A percentile compares a stretch with the other conserved stretches of the same genome.
phyloP scores from a whole-genome alignment of 2,329 filamentous ascomycete genomes.

The Penicillium sumatraense region DNA sequence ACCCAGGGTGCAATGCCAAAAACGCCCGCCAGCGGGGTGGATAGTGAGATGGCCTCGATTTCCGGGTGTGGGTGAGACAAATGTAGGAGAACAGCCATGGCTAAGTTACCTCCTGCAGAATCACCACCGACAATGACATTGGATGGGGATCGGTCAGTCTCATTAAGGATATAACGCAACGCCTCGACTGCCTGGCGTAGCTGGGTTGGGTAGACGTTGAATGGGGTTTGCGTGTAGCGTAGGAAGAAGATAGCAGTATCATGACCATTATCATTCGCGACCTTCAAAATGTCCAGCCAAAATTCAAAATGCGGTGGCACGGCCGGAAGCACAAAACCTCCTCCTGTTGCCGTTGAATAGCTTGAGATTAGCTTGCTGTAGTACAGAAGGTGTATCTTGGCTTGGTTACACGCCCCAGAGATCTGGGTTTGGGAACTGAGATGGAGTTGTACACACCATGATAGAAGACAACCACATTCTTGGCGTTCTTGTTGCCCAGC shows the following conservation, averaged over 20 bases:
- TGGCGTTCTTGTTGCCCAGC: constrained; percentile 45
- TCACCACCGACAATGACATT: constrained; percentile 46
- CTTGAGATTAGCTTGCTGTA: constrained; percentile 8
- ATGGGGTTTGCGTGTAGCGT: constrained; percentile 58
- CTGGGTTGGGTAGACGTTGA: constrained; percentile 44
- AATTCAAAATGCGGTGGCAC: constrained; percentile 50
- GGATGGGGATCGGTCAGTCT: constrained; percentile 34
- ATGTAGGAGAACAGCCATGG: constrained; percentile 38
- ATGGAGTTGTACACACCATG: constrained; percentile 34
- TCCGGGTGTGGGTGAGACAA: constrained; percentile 59
- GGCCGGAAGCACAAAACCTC: constrained; percentile 57
- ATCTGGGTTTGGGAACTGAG: background rate
- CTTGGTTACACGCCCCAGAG: background rate
- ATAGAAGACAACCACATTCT: constrained; percentile 44
- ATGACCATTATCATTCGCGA: constrained; percentile 45
- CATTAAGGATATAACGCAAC: constrained; percentile 43
- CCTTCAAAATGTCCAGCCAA: constrained; percentile 45
- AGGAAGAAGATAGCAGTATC: constrained; percentile 56
- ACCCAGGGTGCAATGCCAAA: constrained; percentile 63
- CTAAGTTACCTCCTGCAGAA: constrained; percentile 47
- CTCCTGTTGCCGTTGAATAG: constrained; percentile 43
- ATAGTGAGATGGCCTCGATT: constrained; percentile 44
- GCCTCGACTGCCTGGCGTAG: constrained; percentile 43
- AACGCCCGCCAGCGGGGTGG: constrained; percentile 48
- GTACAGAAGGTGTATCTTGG: background rate